Conservation (phyloP, 2,329 filamentous ascomycete species). For the Coniochaeta prunicola region DNA sequence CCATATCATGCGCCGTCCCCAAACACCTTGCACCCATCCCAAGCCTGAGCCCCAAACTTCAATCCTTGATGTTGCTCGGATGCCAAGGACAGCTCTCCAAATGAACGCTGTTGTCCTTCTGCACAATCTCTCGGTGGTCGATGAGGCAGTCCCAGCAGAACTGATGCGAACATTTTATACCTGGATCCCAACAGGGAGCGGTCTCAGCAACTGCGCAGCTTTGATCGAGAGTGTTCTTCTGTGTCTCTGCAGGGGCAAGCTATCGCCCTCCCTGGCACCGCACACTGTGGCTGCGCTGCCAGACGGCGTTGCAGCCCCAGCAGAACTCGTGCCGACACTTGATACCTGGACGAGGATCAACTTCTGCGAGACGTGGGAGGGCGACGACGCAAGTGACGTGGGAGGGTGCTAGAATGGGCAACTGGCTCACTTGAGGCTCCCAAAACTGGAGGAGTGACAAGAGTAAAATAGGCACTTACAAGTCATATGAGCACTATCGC, state of each 20-base stretch:
- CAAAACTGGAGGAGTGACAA: background rate
- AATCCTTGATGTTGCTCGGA: constrained; percentile 12
- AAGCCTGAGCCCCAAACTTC: background rate
- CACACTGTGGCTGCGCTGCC: constrained; percentile 14
- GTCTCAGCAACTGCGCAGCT: background rate
- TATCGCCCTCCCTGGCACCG: constrained; percentile 10
- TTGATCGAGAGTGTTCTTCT: background rate
- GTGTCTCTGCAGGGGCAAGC: background rate
- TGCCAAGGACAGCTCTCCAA: constrained; percentile 21
- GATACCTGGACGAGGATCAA: constrained; percentile 18
- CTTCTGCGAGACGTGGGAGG: background rate
- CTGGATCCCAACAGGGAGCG: constrained; percentile 11
- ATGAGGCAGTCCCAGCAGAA: constrained; percentile 30
- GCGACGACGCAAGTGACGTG: background rate
- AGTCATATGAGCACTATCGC: constrained; percentile 32
- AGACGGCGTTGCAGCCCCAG: constrained; percentile 21
- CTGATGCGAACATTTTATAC: constrained; percentile 19
- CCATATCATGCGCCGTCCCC: background rate
- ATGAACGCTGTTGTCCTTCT: constrained; percentile 25
- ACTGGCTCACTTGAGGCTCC: background rate
- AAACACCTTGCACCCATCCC: background rate
- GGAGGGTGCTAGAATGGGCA: background rate
- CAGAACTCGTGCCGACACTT: constrained; percentile 27
- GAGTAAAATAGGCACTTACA: constrained; percentile 24
- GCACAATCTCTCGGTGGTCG: constrained; percentile 21